These are phyloP conservation scores for Pythium oligandrum DNA, from an alignment of 352 stramenopile genomes.

Conservation along the genomic window DNA sequence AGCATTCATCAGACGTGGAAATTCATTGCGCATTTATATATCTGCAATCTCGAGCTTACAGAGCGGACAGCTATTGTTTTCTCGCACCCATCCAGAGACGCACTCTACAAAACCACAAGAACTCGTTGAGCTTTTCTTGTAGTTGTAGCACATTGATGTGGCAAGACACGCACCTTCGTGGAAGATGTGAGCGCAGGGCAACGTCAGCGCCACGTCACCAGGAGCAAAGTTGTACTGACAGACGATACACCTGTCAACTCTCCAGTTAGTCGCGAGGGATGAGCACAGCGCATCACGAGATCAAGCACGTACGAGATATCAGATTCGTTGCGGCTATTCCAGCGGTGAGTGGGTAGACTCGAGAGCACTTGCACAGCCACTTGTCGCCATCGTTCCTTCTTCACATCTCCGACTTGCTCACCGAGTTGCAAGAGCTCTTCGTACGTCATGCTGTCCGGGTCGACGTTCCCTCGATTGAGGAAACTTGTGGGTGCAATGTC, in stretches of 20 bases:
- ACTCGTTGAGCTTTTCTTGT: no score
- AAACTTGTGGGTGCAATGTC: not conserved
- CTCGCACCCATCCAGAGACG: slow-evolving; percentile 59
- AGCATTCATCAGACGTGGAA: no score
- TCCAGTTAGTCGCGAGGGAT: not conserved
- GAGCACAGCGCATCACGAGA: no score
- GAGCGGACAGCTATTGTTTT: slow-evolving; percentile 77
- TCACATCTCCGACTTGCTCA: slow-evolving; percentile 69
- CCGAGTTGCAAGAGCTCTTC: slow-evolving; percentile 68
- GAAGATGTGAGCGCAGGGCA: slow-evolving; percentile 74
- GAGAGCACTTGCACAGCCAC: slow-evolving; percentile 62
- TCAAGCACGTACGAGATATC: slow-evolving; percentile 51
- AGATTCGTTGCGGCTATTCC: slow-evolving; percentile 28
- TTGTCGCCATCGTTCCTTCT: slow-evolving; percentile 64
- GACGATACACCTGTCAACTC: slow-evolving; percentile 48
- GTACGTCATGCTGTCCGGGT: slow-evolving; percentile 80
- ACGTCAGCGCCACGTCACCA: slow-evolving; percentile 54
- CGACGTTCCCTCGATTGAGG: slow-evolving; percentile 22
- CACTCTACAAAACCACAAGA: slow-evolving; percentile 34
- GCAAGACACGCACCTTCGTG: slow-evolving; percentile 43
- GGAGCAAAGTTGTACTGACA: slow-evolving; percentile 62
- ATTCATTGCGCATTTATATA: slow-evolving; percentile 1
- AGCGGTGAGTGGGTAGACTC: slow-evolving; percentile 55
- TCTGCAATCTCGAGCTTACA: slow-evolving; percentile 62
- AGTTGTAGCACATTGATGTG: not conserved